These are phyloP conservation scores for Globisporangium ultimum DNA, from an alignment of 352 stramenopile genomes.

Conservation along the genomic window DNA sequence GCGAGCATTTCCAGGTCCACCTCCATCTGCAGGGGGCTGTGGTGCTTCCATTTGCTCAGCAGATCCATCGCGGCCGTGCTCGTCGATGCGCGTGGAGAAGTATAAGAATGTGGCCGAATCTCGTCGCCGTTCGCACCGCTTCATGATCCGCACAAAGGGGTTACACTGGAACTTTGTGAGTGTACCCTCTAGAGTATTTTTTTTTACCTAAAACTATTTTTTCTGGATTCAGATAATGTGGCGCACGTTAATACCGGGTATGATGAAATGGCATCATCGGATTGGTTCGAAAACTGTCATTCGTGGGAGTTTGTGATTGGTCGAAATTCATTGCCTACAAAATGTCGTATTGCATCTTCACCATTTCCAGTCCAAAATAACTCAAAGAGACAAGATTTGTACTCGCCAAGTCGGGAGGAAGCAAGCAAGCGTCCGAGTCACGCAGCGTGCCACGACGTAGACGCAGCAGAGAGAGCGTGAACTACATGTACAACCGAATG, in stretches of 20 bases:
- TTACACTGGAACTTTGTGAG: too few relatives aligned
- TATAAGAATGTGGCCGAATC: too few relatives aligned
- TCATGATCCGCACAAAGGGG: too few relatives aligned
- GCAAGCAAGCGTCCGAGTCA: constrained; percentile 1
- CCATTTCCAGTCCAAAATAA: neutral
- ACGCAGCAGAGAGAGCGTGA: neutral
- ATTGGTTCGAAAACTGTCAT: constrained; percentile 1
- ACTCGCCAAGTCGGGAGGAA: neutral
- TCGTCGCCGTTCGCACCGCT: too few relatives aligned
- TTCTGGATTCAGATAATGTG: neutral
- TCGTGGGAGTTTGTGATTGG: neutral
- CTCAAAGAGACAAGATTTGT: neutral
- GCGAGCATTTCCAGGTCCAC: constrained; percentile 19
- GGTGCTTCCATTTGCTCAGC: constrained; percentile 12
- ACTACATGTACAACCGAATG: constrained; percentile 84
- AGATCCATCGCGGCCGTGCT: constrained; percentile 1
- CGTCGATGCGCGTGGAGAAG: neutral
- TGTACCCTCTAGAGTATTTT: neutral
- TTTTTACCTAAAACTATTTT: neutral
- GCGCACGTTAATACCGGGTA: neutral
- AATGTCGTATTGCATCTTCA: neutral
- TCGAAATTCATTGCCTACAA: neutral
- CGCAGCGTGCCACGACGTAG: neutral
- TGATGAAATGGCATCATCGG: constrained; percentile 2
- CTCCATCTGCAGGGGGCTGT: constrained; percentile 3